Base-by-base conservation (phyloP, 139 green algal genomes). In the Volvox africanus region DNA sequence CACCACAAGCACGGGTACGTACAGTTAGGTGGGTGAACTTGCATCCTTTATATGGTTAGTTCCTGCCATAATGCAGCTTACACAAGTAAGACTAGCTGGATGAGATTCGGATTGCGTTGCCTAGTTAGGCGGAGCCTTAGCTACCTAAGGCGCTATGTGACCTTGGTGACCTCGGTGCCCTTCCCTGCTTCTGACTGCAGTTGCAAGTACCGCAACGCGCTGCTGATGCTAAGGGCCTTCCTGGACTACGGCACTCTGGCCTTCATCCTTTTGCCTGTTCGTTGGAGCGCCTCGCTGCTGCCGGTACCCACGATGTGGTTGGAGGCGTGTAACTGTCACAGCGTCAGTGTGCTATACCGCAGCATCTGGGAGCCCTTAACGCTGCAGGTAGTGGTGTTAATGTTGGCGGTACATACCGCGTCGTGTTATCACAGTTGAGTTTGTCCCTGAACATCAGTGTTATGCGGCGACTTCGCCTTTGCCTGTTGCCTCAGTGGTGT, bases 331-430 rank as follows among this genome's bases (percentile, higher is more conserved):
- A 55, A 30, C 0, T 44, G 80, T 2, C 44, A 44, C 50, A 30
- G 80, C 80, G 21, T 86, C 11, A 21, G 30, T 17, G 68, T 37
- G 78, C 36, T 86, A 12, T 30, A 73, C 50, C n/a, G 69, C 80
- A 86, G 50, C 50, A 3, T 86, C 14, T 86, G 80, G 80, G 80
- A 86, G 80, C 80, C 80, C 26, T 28, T 30, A 1, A 73, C 80
- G 26, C 0, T 28, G 80, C 80, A 86, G 80, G 80, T 86, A 1
- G 17, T 20, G 21, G 16, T 73, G 65, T 24, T 28, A 2, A 12
- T 28, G 16, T 28, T 30, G 65, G 65, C 65, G 65, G 44, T 5
- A 55, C 44, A 55, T 9, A 55, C 44, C 44, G 5, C 9, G 44
- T 55, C 44, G 44, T 55, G 44, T 55, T n/a, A n/a, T n/a, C 44